These are phyloP conservation scores for Beauveria sp. DNA, from an alignment of 2,329 filamentous ascomycete genomes.

Conservation along the genomic window DNA sequence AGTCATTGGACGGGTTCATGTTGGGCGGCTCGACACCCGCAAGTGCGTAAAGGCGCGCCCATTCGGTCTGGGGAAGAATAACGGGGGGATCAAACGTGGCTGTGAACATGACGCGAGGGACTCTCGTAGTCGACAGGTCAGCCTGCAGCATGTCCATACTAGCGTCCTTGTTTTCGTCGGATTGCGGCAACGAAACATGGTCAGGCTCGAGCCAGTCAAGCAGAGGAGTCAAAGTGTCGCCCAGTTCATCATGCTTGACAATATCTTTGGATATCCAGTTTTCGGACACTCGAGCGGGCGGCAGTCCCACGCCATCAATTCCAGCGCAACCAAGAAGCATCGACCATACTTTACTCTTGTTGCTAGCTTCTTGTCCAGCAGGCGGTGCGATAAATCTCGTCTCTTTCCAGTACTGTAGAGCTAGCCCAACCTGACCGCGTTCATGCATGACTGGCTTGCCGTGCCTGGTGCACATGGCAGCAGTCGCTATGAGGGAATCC, in stretches of 20 bases:
- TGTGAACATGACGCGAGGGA: constrained; percentile 67
- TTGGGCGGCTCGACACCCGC: constrained; percentile 39
- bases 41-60: constrained; percentile 53
- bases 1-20: constrained; percentile 24
- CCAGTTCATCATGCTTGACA: constrained; percentile 46
- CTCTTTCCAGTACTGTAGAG: constrained; percentile 72
- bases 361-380: constrained; percentile 28
- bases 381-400: constrained; percentile 38
- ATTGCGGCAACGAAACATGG: constrained; percentile 48
- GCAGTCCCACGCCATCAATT: constrained; percentile 37
- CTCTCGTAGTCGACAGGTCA: constrained; percentile 37
- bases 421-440: constrained; percentile 58
- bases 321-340: constrained; percentile 59
- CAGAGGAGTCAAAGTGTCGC: constrained; percentile 34
- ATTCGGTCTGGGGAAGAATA: constrained; percentile 57
- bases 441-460: constrained; percentile 66
- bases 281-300: constrained; percentile 62
- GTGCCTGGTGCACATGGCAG: constrained; percentile 61
- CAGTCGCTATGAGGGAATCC: constrained; percentile 43
- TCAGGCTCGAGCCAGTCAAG: constrained; percentile 69
- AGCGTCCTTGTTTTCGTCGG: constrained; percentile 39
- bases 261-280: constrained; percentile 65
- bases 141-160: constrained; percentile 46
- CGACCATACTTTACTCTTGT: constrained; percentile 51
- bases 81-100: constrained; percentile 69